Percentiles rank a stretch among this genome's conserved stretches.
Conservation (phyloP, 2,329 filamentous ascomycete species). For the Aspergillus tubingensis region DNA sequence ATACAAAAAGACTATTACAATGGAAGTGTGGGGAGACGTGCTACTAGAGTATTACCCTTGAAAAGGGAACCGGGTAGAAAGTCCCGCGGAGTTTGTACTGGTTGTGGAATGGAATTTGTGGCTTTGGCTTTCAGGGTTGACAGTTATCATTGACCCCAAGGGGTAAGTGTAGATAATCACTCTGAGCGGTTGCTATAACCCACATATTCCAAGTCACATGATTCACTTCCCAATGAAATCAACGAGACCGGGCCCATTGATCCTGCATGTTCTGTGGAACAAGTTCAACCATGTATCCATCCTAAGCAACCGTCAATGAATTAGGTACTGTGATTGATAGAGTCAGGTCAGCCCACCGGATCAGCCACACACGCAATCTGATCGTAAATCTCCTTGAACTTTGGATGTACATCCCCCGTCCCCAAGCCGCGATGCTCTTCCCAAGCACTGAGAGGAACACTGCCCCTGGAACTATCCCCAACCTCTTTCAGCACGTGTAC, state of each 20-base stretch:
- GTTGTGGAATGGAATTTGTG: too few relatives aligned
- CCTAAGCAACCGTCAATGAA: conserved; percentile 21
- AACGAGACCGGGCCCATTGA: too few relatives aligned
- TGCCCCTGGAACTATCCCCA: conserved; percentile 29
- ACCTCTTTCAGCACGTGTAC: conserved; percentile 41
- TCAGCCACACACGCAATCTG: conserved; percentile 43
- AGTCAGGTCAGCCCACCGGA: conserved; percentile 33
- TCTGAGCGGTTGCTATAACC: background rate
- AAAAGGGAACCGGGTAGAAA: too few relatives aligned
- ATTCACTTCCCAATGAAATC: too few relatives aligned
- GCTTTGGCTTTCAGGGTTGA: too few relatives aligned
- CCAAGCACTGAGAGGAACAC: conserved; percentile 37
- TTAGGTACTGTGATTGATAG: background rate
- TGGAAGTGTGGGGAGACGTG: too few relatives aligned
- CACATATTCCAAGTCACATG: background rate
- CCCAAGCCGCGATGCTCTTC: conserved; percentile 37
- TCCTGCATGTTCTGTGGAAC: background rate
- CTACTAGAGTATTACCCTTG: too few relatives aligned
- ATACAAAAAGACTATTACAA: too few relatives aligned
- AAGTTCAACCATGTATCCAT: conserved; percentile 34
- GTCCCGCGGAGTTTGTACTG: too few relatives aligned
- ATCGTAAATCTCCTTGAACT: conserved; percentile 37
- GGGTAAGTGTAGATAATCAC: too few relatives aligned
- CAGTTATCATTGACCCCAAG: too few relatives aligned
- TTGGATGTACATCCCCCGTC: conserved; percentile 34